Evolutionary conservation across 2,329 filamentous ascomycete genomes (phyloP), one percentile per base, ranked within the genome.

Genomic region (Helotiales sp.): DNA sequence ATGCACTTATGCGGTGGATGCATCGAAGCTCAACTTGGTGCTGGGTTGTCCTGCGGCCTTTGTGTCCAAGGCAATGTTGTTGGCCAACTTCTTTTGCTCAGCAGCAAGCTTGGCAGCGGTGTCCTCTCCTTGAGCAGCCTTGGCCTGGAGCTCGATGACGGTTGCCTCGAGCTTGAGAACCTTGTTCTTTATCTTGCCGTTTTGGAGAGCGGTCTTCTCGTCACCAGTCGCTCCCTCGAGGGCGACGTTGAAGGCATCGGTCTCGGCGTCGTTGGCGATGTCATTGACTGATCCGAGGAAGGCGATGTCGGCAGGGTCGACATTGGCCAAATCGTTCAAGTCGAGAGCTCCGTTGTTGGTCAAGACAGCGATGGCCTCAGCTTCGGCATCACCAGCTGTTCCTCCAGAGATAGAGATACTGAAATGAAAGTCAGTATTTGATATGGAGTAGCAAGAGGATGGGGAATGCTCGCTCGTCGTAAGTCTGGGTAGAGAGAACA

Each of bases 161-260:
- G 65, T 67, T 13, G 55, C 61, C 55, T 47, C 80, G 52, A 87
- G 78, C 80, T 87, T 87, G 54, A 87, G 77, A 26, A 87, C 83
- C 55, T 65, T 67, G 61, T 64, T 67, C 80, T 87, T 87, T 80
- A 87, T 87, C 81, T 87, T 87, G 74, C 82, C 87, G 79, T 87
- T 87, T 77, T 83, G 78, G 17, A 87, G 79, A 20, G 83, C 76
- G 30, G 77, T 75, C 26, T 77, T 78, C 34, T 62, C 69, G 24
- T 63, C 80, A 15, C 69, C 69, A 54, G 69, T 62, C 5, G 85
- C 84, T 6, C 80, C 81, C 20, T 77, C 80, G 66, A 85, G 83
- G 50, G 84, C 82, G 17, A 82, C 79, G 76, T 87, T 86, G 79
- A 86, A 87, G 52, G 79, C 81, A 15, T 68, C 74, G 1, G 20